Percentiles rank a stretch among this genome's conserved stretches.
Evolutionary conservation across 768 basidiomycete genomes (phyloP).

Genomic region (Neoboletus brunneissimus): DNA sequence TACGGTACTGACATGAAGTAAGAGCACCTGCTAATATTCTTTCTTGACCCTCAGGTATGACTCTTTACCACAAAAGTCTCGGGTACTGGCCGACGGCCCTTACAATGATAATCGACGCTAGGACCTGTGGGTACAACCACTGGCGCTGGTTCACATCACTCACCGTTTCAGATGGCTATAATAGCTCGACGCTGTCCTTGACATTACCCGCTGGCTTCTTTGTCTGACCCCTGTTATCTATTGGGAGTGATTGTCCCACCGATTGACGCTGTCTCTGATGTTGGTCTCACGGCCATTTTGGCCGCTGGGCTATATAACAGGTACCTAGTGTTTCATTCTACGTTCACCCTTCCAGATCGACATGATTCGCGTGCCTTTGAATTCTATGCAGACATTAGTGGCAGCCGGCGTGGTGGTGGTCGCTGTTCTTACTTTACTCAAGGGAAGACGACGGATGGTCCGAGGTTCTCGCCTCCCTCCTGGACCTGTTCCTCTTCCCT

Average conservation of each 20-base stretch:
- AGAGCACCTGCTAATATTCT: background rate
- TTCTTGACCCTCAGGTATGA: background rate
- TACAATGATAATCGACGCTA: background rate
- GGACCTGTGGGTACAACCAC: background rate
- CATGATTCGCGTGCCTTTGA: background rate
- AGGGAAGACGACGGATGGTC: background rate
- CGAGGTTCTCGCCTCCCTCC: background rate
- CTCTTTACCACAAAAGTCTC: too few relatives aligned
- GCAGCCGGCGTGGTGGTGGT: background rate
- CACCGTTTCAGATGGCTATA: background rate
- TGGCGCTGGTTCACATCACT: background rate
- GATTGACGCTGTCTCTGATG: background rate
- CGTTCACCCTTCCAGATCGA: too few relatives aligned
- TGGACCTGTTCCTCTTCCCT: background rate
- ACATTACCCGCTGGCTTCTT: background rate
- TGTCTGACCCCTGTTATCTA: too few relatives aligned
- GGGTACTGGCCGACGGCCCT: too few relatives aligned
- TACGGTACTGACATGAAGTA: background rate
- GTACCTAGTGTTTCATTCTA: background rate
- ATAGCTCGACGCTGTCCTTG: background rate
- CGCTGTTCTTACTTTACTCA: background rate
- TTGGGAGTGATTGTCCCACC: too few relatives aligned
- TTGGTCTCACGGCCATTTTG: background rate
- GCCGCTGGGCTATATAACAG: background rate
- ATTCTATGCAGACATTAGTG: background rate